Evolutionary conservation across 805 yeast genomes (phyloP).

Genomic region (Candida sonorensis): DNA sequence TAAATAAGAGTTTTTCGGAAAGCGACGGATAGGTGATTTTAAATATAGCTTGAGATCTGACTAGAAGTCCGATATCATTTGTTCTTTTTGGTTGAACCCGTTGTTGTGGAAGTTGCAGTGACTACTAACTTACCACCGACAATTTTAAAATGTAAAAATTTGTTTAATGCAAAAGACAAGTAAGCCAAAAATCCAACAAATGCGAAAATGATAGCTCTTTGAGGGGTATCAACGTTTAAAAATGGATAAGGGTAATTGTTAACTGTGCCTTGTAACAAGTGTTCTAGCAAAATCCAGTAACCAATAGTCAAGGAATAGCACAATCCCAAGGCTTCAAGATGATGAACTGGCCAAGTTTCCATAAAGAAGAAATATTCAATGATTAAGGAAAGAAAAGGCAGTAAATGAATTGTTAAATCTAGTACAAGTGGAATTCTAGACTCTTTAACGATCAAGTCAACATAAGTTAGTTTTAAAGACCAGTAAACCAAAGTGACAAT

Average conservation of each 20-base stretch:
- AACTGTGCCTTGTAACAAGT: constrained; percentile 35
- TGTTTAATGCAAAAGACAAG: constrained; percentile 19
- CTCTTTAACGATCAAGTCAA: constrained; percentile 38
- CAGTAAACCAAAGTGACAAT: constrained; percentile 63
- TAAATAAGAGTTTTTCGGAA: too few species aligned
- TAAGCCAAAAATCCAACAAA: constrained; percentile 35
- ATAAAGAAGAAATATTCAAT: constrained; percentile 50
- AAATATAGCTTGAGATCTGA: too few species aligned
- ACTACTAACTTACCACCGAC: neutral
- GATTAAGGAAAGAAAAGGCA: constrained; percentile 48
- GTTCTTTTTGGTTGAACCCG: too few species aligned
- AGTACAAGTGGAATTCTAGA: constrained; percentile 38
- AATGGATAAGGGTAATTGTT: constrained; percentile 62
- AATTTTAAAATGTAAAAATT: constrained; percentile 8
- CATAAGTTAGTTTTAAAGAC: constrained; percentile 52
- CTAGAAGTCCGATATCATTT: too few species aligned
- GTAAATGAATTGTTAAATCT: constrained; percentile 53
- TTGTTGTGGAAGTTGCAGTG: too few species aligned
- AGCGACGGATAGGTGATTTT: too few species aligned
- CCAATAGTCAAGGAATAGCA: constrained; percentile 33
- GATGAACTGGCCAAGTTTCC: constrained; percentile 34
- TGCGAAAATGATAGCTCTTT: constrained; percentile 42
- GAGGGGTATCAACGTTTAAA: constrained; percentile 42
- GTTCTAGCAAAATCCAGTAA: constrained; percentile 49
- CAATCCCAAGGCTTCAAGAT: constrained; percentile 32